Evolutionary conservation across 176 grass and related monocot species (phyloP).

Genomic region (Bromus sterilis): DNA sequence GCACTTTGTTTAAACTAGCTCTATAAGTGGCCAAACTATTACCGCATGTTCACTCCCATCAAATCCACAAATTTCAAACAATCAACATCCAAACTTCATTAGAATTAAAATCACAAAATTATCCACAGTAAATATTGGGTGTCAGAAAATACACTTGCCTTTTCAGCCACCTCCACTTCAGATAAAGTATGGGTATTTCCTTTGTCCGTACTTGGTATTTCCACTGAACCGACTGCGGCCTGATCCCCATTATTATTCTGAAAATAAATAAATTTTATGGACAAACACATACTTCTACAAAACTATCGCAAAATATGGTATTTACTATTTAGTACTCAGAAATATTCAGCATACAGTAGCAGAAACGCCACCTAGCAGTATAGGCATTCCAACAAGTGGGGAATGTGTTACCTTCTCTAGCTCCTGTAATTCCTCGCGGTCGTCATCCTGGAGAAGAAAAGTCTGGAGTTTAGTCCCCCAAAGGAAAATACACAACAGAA

Average conservation of each 20-base stretch:
- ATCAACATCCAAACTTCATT: conserved; percentile 31
- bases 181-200: conserved; percentile 16
- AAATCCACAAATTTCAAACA: neutral
- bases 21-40: neutral
- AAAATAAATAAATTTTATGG: conserved; percentile 8
- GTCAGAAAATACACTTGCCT: conserved; percentile 1
- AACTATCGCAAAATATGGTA: neutral
- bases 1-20: neutral
- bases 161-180: conserved; percentile 32
- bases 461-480: neutral
- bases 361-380: neutral
- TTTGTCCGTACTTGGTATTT: conserved; percentile 37
- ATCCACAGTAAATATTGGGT: conserved; percentile 21
- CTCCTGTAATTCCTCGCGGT: conserved; percentile 43
- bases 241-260: conserved; percentile 36
- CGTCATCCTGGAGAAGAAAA: conserved; percentile 33
- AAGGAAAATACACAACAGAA: neutral
- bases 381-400: neutral
- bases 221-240: neutral
- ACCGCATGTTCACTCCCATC: conserved; percentile 12
- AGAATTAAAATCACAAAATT: conserved; percentile 45
- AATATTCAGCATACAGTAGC: neutral
- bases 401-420: conserved; percentile 38
- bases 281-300: neutral
- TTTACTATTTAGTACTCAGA: neutral